Percentiles rank a stretch among this genome's conserved stretches.
phyloP scores from a whole-genome alignment of 116 monocot species.

The Dioscorea cayenensis region DNA sequence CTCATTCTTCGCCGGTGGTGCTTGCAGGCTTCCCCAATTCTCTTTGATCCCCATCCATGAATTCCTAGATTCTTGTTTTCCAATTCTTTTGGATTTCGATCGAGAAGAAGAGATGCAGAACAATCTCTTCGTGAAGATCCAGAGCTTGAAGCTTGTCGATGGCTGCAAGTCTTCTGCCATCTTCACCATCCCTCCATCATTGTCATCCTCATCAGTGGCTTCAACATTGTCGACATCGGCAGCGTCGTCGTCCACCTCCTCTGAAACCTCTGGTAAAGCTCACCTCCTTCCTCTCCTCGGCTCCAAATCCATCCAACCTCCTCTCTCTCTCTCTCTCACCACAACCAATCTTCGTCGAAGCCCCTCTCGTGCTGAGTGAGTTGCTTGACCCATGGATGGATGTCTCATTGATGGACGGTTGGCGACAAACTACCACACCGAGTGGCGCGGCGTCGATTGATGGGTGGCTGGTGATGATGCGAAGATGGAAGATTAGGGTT shows the following conservation, averaged over 20 bases:
- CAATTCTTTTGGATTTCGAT: no score
- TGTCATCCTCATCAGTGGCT: not conserved
- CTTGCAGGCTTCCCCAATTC: conserved; percentile 1
- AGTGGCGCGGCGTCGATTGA: no score
- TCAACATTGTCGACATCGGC: not conserved
- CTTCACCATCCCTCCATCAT: conserved; percentile 40
- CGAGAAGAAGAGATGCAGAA: conserved; percentile 55
- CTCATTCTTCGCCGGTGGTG: conserved; percentile 7
- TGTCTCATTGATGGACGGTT: no score
- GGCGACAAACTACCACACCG: no score
- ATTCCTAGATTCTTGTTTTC: no score
- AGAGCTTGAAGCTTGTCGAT: conserved; percentile 80
- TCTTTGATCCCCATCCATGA: no score
- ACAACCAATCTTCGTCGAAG: conserved; percentile 8
- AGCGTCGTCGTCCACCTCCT: not conserved
- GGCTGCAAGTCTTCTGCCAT: conserved; percentile 72
- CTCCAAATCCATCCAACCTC: conserved; percentile 23
- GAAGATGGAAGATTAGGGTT: no score
- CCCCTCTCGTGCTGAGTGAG: conserved; percentile 23
- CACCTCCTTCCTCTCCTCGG: conserved; percentile 39
- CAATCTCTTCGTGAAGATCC: conserved; percentile 74
- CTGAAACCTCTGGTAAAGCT: conserved; percentile 3
- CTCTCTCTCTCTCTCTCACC: conserved; percentile 16
- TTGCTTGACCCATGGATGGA: no score
- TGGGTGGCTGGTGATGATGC: no score